Percentiles rank a stretch among this genome's conserved stretches.
Conservation (phyloP, 768 basidiomycete species). For the Lactarius indigo region DNA sequence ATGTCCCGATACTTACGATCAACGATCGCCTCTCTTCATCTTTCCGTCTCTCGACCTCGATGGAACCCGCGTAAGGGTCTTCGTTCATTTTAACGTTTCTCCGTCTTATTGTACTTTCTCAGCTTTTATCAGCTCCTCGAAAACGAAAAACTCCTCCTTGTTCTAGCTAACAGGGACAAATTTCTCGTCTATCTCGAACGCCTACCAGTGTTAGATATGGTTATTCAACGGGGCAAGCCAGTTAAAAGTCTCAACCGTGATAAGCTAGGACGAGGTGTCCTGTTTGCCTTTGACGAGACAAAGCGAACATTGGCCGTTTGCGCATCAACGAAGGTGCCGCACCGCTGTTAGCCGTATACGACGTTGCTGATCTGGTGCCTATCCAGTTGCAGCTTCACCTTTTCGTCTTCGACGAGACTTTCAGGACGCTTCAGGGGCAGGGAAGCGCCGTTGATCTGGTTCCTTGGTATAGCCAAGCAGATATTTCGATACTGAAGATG, state of each 20-base stretch:
- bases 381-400: slow-evolving; percentile 40
- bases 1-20: slow-evolving; percentile 11
- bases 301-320: slow-evolving; percentile 48
- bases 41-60: slow-evolving; percentile 4
- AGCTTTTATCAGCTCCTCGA: slow-evolving; percentile 22
- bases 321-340: slow-evolving; percentile 38
- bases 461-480: slow-evolving; percentile 40
- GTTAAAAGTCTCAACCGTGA: slow-evolving; percentile 37
- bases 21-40: background rate
- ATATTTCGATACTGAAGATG: slow-evolving; percentile 32
- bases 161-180: background rate
- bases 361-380: background rate
- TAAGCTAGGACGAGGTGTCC: slow-evolving; percentile 43
- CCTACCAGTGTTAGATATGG: background rate
- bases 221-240: background rate
- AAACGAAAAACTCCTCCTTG: slow-evolving; percentile 21
- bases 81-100: background rate
- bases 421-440: slow-evolving; percentile 38
- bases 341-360: background rate
- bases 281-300: slow-evolving; percentile 51
- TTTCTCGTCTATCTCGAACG: slow-evolving; percentile 17
- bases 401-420: slow-evolving; percentile 46
- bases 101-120: background rate
- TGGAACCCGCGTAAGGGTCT: slow-evolving; percentile 7
- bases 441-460: slow-evolving; percentile 42